These are phyloP conservation scores for Clonostachys sp. DNA, from an alignment of 2,329 filamentous ascomycete genomes.

Conservation along the genomic window DNA sequence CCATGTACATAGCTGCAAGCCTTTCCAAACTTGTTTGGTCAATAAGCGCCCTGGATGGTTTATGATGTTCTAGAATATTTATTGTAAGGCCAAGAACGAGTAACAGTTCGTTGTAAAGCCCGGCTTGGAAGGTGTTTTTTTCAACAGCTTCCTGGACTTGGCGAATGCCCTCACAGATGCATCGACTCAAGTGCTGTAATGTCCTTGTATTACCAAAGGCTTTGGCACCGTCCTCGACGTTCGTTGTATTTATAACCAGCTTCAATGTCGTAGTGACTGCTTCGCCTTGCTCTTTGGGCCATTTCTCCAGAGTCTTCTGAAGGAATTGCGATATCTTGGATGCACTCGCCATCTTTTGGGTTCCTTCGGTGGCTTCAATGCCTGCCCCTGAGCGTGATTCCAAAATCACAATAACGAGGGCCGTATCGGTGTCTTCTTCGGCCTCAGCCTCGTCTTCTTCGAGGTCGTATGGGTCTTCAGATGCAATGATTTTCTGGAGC, in stretches of 20 bases:
- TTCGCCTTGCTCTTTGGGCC: conserved; percentile 17
- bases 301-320: conserved; percentile 16
- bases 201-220: conserved; percentile 61
- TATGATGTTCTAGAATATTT: conserved; percentile 79
- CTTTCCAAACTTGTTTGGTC: conserved; percentile 41
- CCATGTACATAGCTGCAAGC: conserved; percentile 63
- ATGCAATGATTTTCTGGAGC: conserved; percentile 12
- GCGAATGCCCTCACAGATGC: conserved; percentile 47
- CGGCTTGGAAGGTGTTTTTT: conserved; percentile 40
- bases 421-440: conserved; percentile 27
- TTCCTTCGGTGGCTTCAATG: conserved; percentile 10
- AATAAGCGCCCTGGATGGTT: conserved; percentile 46
- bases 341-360: too few relatives aligned
- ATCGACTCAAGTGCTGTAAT: conserved; percentile 39
- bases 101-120: conserved; percentile 65
- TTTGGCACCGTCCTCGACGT: conserved; percentile 70
- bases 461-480: too few relatives aligned
- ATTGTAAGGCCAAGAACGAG: conserved; percentile 79
- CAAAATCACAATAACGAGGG: conserved; percentile 33
- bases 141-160: conserved; percentile 41
- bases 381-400: conserved; percentile 24
- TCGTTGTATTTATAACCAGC: conserved; percentile 80
- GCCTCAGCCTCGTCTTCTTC: conserved; percentile 10
- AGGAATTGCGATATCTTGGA: conserved; percentile 13
- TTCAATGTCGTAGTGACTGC: conserved; percentile 29